A percentile compares a stretch with the other conserved stretches of the same genome.
phyloP scores from a whole-genome alignment of 371 early-diverging fungal species.

The Lichtheimia corymbifera region DNA sequence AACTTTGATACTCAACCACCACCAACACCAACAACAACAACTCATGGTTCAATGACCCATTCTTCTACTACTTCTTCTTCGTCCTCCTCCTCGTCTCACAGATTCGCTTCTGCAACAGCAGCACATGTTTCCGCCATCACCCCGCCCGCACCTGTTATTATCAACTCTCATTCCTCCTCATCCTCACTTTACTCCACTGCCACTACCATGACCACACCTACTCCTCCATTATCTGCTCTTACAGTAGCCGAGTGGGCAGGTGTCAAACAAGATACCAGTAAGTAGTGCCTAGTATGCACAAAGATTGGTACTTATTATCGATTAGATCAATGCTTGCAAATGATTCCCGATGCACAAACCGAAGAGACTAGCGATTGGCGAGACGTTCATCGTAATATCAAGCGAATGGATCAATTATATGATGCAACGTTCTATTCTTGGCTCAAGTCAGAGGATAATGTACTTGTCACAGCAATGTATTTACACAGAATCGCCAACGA shows the following conservation, averaged over 20 bases:
- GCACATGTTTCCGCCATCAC: not conserved
- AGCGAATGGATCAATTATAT: conserved; percentile 73
- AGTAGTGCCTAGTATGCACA: not conserved
- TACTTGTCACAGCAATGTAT: conserved; percentile 69
- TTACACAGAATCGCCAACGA: conserved; percentile 75
- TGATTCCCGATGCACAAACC: not conserved
- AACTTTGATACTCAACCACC: conserved; percentile 7
- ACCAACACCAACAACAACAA: conserved; percentile 4
- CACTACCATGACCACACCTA: not conserved
- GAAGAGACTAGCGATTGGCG: conserved; percentile 43
- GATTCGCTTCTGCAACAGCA: not conserved
- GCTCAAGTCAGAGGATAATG: conserved; percentile 75
- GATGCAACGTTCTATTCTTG: conserved; percentile 76
- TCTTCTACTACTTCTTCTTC: conserved; percentile 6
- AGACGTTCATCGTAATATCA: conserved; percentile 70
- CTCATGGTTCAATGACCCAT: conserved; percentile 2
- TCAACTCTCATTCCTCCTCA: conserved; percentile 5
- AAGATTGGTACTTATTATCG: not conserved
- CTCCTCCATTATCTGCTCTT: not conserved
- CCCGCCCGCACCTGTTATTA: not conserved
- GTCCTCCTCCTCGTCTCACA: conserved; percentile 5
- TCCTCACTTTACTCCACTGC: not conserved
- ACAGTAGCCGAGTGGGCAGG: conserved; percentile 19
- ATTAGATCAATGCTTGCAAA: not conserved
- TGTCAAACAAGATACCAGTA: not conserved